A percentile compares a stretch with the other conserved stretches of the same genome.
Conservation (phyloP, 208 protist genomes). For the Crithidia sp. region DNA sequence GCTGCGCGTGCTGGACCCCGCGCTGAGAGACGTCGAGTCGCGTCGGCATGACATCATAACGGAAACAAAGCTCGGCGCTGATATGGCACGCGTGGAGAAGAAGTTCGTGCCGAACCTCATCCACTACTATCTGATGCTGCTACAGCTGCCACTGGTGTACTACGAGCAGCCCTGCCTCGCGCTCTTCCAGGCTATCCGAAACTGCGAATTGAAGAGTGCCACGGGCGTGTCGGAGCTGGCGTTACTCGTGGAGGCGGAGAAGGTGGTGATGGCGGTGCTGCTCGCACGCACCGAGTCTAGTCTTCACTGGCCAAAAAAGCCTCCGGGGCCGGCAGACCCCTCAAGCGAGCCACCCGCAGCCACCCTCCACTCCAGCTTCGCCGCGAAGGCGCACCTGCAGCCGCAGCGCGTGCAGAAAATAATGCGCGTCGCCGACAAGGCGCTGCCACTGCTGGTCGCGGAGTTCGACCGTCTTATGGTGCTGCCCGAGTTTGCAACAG, state of each 20-base stretch:
- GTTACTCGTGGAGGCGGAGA: conserved; percentile 52
- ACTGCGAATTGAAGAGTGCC: conserved; percentile 8
- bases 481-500: conserved; percentile 14
- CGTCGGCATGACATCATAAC: conserved; percentile 55
- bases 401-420: conserved; percentile 54
- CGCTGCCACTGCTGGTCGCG: conserved; percentile 33
- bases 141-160: conserved; percentile 55
- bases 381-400: conserved; percentile 63
- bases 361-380: conserved; percentile 65
- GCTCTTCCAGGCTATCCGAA: conserved; percentile 44
- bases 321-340: conserved; percentile 24
- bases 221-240: conserved; percentile 29
- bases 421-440: conserved; percentile 48
- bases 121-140: conserved; percentile 65
- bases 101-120: conserved; percentile 53
- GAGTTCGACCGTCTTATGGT: conserved; percentile 38
- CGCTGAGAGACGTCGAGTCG: conserved; percentile 61
- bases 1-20: conserved; percentile 65
- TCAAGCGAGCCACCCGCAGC: conserved; percentile 28
- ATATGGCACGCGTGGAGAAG: conserved; percentile 39
- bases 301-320: conserved; percentile 53
- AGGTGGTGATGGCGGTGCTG: conserved; percentile 59
- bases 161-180: conserved; percentile 64
- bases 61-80: conserved; percentile 38
- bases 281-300: conserved; percentile 47